Conservation (phyloP, 78 protist species). For the Dictyostelium intermedium region DNA sequence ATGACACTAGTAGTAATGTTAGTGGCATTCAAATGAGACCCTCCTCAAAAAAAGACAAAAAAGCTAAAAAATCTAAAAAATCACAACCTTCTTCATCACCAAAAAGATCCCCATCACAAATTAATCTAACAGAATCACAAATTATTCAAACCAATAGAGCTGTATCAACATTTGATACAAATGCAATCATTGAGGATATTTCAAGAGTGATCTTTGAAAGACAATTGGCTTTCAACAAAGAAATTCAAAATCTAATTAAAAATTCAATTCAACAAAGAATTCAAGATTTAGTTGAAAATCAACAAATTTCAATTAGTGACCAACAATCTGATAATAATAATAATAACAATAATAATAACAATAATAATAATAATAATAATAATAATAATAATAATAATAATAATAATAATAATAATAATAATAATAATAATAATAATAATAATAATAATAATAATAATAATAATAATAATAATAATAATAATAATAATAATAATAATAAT, state of each 20-base stretch:
- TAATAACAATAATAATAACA: background rate
- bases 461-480: too few species aligned
- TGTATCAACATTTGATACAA: slow-evolving; percentile 47
- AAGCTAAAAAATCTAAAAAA: background rate
- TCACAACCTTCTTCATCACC: background rate
- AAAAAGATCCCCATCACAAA: background rate
- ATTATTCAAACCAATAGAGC: background rate
- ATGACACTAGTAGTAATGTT: background rate
- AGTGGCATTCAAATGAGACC: background rate
- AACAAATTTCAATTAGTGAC: slow-evolving; percentile 8
- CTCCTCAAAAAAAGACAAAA: background rate
- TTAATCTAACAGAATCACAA: slow-evolving; percentile 40
- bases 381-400: background rate
- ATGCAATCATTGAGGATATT: slow-evolving; percentile 38
- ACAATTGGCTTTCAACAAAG: slow-evolving; percentile 50
- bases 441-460: too few species aligned
- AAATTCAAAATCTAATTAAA: slow-evolving; percentile 33
- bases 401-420: too few species aligned
- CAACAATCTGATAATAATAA: background rate
- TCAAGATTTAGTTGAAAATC: slow-evolving; percentile 18
- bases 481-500: too few species aligned
- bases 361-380: background rate
- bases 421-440: too few species aligned
- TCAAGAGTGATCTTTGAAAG: slow-evolving; percentile 51
- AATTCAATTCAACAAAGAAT: slow-evolving; percentile 48